These are phyloP conservation scores for Nakataea oryzae DNA, from an alignment of 2,329 filamentous ascomycete species.

Conservation along the genomic window DNA sequence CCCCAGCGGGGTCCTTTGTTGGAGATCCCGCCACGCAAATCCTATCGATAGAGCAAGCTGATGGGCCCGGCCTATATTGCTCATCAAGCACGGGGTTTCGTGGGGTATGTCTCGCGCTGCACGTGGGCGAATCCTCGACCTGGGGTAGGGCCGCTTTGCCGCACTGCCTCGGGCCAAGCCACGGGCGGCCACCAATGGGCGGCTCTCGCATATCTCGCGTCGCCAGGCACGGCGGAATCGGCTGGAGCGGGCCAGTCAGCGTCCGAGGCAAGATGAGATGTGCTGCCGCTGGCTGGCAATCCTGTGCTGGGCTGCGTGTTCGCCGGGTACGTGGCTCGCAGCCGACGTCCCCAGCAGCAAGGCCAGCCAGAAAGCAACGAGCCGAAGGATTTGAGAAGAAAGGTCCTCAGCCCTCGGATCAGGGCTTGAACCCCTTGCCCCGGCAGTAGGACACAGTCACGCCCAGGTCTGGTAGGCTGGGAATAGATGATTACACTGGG, in stretches of 20 bases:
- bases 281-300: not conserved
- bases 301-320: too few species aligned
- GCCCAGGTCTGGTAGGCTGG: not conserved
- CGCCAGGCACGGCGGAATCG: not conserved
- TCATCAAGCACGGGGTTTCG: not conserved
- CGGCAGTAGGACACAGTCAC: not conserved
- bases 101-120: not conserved
- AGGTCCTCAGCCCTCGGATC: not conserved
- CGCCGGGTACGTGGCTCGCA: not conserved
- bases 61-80: too few species aligned
- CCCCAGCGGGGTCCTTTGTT: not conserved
- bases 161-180: not conserved
- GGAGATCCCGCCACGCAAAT: not conserved
- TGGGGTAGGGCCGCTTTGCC: not conserved
- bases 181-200: not conserved
- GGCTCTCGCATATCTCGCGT: too few species aligned
- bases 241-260: too few species aligned
- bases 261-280: too few species aligned
- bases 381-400: too few species aligned
- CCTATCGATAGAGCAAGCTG: not conserved
- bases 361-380: too few species aligned
- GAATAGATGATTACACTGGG: not conserved
- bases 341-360: not conserved
- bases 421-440: not conserved
- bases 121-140: not conserved